Percentiles rank a stretch among this genome's conserved stretches.
Evolutionary conservation across 345 rosid genomes (phyloP).

Genomic region (Dovyalis caffra): DNA sequence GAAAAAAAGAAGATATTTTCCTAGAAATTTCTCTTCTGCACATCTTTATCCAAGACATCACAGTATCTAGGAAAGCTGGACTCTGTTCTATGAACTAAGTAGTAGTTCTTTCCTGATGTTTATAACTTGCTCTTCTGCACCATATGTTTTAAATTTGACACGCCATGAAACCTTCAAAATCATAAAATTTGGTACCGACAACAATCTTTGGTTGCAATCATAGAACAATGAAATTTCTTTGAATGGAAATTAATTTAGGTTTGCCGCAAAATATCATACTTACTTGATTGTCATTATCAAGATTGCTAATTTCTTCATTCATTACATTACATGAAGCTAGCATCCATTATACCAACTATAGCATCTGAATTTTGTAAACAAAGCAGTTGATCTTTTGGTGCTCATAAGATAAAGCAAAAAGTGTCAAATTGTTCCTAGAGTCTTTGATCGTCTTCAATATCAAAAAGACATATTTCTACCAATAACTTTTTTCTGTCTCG

Average conservation of each 20-base stretch:
- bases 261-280: background rate
- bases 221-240: background rate
- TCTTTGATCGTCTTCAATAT: background rate
- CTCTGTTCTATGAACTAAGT: background rate
- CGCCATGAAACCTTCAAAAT: background rate
- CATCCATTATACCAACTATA: too few species aligned
- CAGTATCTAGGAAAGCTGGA: background rate
- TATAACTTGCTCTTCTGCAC: background rate
- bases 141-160: background rate
- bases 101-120: background rate
- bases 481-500: background rate
- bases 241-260: background rate
- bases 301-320: background rate
- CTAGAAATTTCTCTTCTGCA: too few species aligned
- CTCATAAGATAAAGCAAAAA: background rate
- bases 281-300: background rate
- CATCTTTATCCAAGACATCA: background rate
- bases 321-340: background rate
- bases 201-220: background rate
- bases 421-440: background rate
- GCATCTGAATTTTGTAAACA: background rate
- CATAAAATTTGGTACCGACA: background rate
- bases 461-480: background rate
- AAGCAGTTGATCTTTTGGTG: background rate
- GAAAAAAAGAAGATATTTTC: too few species aligned